Percentiles rank a stretch among this genome's conserved stretches.
Evolutionary conservation across 495 filamentous ascomycete genomes (phyloP).

Genomic region (Penicillium steckii): DNA sequence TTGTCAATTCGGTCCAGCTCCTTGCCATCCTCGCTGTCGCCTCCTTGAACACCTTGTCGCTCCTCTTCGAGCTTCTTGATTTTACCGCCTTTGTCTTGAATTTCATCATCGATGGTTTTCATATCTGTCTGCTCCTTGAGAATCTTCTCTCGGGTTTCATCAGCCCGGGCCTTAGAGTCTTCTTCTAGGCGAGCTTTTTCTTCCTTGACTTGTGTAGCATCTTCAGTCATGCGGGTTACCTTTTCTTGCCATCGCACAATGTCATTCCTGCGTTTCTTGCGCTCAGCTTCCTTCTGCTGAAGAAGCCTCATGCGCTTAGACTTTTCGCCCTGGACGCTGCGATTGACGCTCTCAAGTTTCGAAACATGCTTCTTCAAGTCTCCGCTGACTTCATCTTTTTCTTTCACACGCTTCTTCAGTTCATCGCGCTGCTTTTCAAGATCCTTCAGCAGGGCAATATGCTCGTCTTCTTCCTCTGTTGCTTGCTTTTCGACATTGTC

Average conservation of each 20-base stretch:
- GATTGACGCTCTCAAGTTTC: conserved; percentile 75
- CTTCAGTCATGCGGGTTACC: conserved; percentile 46
- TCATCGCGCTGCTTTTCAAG: conserved; percentile 67
- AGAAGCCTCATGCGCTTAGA: conserved; percentile 69
- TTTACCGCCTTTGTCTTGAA: conserved; percentile 57
- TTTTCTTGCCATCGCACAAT: conserved; percentile 57
- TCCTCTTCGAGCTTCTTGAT: conserved; percentile 65
- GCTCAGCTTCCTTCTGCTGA: conserved; percentile 61
- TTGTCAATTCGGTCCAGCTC: conserved; percentile 51
- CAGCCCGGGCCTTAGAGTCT: conserved; percentile 42
- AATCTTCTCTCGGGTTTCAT: conserved; percentile 51
- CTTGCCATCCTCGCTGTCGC: conserved; percentile 49
- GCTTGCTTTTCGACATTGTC: conserved; percentile 68
- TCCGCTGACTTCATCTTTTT: conserved; percentile 23
- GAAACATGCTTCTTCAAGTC: conserved; percentile 59
- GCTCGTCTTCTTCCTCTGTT: conserved; percentile 69
- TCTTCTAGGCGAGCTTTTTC: conserved; percentile 48
- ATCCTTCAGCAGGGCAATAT: conserved; percentile 58
- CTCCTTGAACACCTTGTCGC: conserved; percentile 45
- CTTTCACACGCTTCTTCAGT: conserved; percentile 60
- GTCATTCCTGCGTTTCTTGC: conserved; percentile 60
- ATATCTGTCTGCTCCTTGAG: conserved; percentile 51
- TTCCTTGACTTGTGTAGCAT: conserved; percentile 45
- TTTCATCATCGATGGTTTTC: conserved; percentile 60
- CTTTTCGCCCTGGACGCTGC: conserved; percentile 77